These are phyloP conservation scores for Pneumocystis sp. DNA, from an alignment of 1,139 yeast species.

Conservation along the genomic window DNA sequence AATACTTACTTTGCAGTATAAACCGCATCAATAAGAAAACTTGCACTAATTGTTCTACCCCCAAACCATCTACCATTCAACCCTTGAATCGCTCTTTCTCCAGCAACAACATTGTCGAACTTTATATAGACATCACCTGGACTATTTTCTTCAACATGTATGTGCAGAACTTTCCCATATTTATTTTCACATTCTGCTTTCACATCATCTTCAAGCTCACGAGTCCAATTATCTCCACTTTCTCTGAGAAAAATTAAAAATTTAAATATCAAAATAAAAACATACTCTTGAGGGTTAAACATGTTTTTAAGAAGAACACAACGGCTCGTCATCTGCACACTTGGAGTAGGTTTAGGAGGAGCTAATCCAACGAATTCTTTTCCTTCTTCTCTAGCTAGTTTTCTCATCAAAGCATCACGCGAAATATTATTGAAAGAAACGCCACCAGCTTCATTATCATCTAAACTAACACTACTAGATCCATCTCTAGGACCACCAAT, in stretches of 20 bases:
- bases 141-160: constrained; percentile 22
- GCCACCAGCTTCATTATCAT: constrained; percentile 21
- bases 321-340: constrained; percentile 18
- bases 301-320: constrained; percentile 25
- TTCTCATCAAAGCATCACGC: constrained; percentile 22
- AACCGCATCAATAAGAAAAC: constrained; percentile 24
- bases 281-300: constrained; percentile 25
- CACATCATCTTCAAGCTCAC: constrained; percentile 27
- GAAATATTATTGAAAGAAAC: constrained; percentile 20
- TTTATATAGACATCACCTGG: constrained; percentile 26
- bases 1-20: constrained; percentile 14
- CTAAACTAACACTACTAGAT: constrained; percentile 14
- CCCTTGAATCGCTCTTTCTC: constrained; percentile 23
- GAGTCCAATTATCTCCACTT: constrained; percentile 24
- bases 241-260: constrained; percentile 18
- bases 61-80: constrained; percentile 28
- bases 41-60: constrained; percentile 23
- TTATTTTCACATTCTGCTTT: constrained; percentile 26
- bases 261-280: not conserved
- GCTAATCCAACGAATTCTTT: constrained; percentile 5
- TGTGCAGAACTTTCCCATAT: constrained; percentile 26
- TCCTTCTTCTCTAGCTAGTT: constrained; percentile 25
- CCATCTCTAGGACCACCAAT: constrained; percentile 8
- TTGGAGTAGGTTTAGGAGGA: constrained; percentile 1
- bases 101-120: constrained; percentile 21